phyloP scores from a whole-genome alignment of 2,329 filamentous ascomycete species.

The Curvularia sp. region DNA sequence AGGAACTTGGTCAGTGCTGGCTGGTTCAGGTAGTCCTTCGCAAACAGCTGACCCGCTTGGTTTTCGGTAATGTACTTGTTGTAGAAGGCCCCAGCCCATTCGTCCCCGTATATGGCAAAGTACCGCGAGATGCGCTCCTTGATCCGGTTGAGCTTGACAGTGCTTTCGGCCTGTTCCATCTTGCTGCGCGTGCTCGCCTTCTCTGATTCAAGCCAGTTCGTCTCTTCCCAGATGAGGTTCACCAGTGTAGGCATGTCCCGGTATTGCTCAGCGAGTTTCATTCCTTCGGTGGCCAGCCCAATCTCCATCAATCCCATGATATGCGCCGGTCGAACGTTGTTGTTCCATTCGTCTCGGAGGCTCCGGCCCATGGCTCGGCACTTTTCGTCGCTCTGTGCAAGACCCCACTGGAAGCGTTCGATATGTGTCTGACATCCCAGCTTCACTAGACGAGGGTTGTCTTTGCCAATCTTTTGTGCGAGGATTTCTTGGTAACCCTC shows the following conservation, averaged over 20 bases:
- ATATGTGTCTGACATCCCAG: conserved; percentile 64
- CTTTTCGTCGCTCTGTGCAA: conserved; percentile 59
- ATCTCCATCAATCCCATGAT: conserved; percentile 55
- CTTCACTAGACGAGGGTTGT: conserved; percentile 60
- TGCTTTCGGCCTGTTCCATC: conserved; percentile 45
- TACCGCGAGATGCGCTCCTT: conserved; percentile 56
- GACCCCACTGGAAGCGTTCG: conserved; percentile 66
- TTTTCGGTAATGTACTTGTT: conserved; percentile 72
- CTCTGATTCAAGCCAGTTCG: conserved; percentile 48
- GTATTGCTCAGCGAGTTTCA: conserved; percentile 68
- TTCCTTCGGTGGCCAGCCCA: conserved; percentile 63
- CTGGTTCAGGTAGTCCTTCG: conserved; percentile 71
- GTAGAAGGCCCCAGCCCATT: conserved; percentile 80
- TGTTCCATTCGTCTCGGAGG: conserved; percentile 54
- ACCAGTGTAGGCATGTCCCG: conserved; percentile 69
- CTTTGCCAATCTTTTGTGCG: conserved; percentile 55
- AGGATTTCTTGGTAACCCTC: conserved; percentile 41
- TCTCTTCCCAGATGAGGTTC: conserved; percentile 56
- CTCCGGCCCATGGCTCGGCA: conserved; percentile 57
- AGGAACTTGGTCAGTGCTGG: conserved; percentile 79
- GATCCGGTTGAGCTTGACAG: conserved; percentile 53
- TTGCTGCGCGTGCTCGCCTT: conserved; percentile 42
- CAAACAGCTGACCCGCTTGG: conserved; percentile 61
- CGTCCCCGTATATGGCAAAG: conserved; percentile 70
- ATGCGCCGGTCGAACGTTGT: conserved; percentile 51